Evolutionary conservation across 768 basidiomycete genomes (phyloP), one percentile per base, ranked within the genome.

Genomic region (Boletus sensibilis): DNA sequence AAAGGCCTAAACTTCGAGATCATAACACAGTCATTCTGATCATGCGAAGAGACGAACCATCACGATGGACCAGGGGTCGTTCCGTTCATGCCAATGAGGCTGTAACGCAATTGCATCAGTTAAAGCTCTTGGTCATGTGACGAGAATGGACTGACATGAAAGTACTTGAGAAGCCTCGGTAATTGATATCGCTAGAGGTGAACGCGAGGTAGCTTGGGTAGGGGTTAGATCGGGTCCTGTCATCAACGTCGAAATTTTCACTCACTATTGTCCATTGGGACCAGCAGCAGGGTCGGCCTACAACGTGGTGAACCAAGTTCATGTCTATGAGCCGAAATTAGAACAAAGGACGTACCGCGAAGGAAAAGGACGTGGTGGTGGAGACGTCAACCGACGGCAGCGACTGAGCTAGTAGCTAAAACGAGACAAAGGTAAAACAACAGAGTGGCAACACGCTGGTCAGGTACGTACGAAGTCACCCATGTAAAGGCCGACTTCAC

Each of bases 201-300:
- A 90, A 84, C 56, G 78, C 78, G 58, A 90, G 66, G 68, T 88
- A 90, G 61, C 88, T 90, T 25, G 45, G 6, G 31, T 6, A 31
- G n/a, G 33, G 45, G 55, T 64, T 5, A 59, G 51, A 12, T 20
- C 21, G 33, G 41, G 57, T 42, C 5, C 13, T 16, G 13, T 53
- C 44, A 8, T 43, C 53, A 41, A 29, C 43, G 23, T 3, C 8
- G 16, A 61, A 20, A 29, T 7, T 27, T 23, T 31, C 7, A 50
- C 85, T 55, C 64, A 88, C 88, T 87, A 90, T 43, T 62, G 61
- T 58, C 76, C 73, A 63, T 84, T 74, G 1, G 83, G 76, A 44
- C 86, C 87, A 43, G 78, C 84, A 48, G 70, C 58, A 0, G 86
- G 74, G 60, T 79, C 75, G 45, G 85, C 83, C 85, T 88, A 49